phyloP scores from a whole-genome alignment of 306 rosid genomes.

The Trifolium fragiferum region DNA sequence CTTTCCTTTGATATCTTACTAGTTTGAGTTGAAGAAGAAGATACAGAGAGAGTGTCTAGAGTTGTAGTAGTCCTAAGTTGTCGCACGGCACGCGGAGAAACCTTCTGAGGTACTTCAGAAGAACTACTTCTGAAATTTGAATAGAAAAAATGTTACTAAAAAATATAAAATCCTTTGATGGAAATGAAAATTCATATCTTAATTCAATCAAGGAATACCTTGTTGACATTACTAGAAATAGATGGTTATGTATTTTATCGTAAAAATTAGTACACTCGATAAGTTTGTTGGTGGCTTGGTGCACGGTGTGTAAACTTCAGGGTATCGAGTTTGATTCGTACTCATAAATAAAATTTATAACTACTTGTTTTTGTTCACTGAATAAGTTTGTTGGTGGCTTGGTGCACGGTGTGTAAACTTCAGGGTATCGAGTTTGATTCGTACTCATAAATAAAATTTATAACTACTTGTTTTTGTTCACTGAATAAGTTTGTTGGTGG shows the following conservation, averaged over 20 bases:
- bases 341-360: no score
- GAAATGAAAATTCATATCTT: background rate
- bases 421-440: no score
- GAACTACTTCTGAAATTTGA: constrained; percentile 64
- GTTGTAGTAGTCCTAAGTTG: constrained; percentile 63
- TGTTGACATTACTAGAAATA: background rate
- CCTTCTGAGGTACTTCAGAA: constrained; percentile 77
- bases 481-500: no score
- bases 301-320: no score
- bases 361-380: no score
- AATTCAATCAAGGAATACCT: constrained; percentile 23
- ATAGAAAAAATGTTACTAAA: constrained; percentile 20
- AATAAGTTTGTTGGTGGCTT: no score
- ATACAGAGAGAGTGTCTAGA: constrained; percentile 59
- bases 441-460: no score
- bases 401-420: no score
- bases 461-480: no score
- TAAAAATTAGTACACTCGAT: no score
- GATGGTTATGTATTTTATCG: background rate
- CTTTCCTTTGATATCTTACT: constrained; percentile 67
- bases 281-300: no score
- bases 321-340: no score
- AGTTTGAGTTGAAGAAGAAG: constrained; percentile 56
- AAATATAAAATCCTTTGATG: constrained; percentile 18
- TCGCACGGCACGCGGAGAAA: constrained; percentile 72